phyloP scores from a whole-genome alignment of 768 basidiomycete genomes.

The Russula abietina region DNA sequence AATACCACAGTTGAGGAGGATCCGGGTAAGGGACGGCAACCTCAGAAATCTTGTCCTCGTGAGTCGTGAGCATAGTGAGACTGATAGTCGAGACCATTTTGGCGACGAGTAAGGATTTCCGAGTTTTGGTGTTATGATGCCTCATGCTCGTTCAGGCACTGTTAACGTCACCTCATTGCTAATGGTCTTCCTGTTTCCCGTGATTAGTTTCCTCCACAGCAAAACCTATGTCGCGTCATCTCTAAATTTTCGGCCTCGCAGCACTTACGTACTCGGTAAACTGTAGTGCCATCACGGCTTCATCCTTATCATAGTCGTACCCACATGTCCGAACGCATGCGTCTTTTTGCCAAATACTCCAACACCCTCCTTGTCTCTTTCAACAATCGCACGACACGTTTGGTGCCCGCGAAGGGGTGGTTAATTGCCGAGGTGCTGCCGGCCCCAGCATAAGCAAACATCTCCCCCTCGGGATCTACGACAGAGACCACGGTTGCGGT shows the following conservation, averaged over 20 bases:
- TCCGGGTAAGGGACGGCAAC: not conserved
- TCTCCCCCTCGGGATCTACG: too few species aligned
- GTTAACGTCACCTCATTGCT: not conserved
- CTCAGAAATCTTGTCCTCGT: constrained; percentile 13
- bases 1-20: not conserved
- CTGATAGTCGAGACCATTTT: constrained; percentile 28
- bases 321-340: not conserved
- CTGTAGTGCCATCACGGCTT: constrained; percentile 4
- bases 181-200: not conserved
- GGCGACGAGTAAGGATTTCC: constrained; percentile 13
- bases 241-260: not conserved
- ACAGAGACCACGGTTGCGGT: not conserved
- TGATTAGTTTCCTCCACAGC: not conserved
- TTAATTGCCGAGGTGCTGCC: not conserved
- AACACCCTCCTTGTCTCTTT: constrained; percentile 29
- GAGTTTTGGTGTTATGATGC: too few species aligned
- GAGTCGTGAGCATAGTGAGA: constrained; percentile 25
- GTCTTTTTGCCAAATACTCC: constrained; percentile 16
- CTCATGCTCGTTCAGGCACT: not conserved
- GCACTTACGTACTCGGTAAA: constrained; percentile 11
- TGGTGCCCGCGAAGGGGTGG: not conserved
- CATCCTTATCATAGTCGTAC: too few species aligned
- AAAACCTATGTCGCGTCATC: not conserved
- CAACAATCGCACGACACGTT: constrained; percentile 19
- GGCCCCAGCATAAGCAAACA: too few species aligned